Evolutionary conservation across 202 grass and related monocot species (phyloP).

Genomic region (Elaeis oleifera): DNA sequence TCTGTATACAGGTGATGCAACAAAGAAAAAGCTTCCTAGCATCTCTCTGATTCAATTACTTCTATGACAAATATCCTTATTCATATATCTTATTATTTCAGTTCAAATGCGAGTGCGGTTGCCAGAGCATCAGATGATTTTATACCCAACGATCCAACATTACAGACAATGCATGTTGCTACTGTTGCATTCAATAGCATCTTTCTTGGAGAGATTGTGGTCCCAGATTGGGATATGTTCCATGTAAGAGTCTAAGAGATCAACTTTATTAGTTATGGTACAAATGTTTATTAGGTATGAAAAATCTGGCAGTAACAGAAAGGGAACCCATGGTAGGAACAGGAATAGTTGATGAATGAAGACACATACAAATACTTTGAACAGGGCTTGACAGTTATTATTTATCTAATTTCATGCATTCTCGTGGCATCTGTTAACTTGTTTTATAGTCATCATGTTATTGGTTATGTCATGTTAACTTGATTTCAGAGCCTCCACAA

Average conservation of each 20-base stretch:
- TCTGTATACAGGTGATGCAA: slow-evolving; percentile 19
- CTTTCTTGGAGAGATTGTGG: slow-evolving; percentile 17
- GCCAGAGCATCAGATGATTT: slow-evolving; percentile 30
- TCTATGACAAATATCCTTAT: not conserved
- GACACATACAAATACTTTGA: no score
- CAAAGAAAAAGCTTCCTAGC: not conserved
- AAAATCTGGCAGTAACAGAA: no score
- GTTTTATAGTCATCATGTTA: no score
- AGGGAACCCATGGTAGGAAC: no score
- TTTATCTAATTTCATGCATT: no score
- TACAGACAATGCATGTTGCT: slow-evolving; percentile 28
- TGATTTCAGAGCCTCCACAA: slow-evolving; percentile 24
- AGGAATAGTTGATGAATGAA: no score
- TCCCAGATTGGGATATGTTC: slow-evolving; percentile 30
- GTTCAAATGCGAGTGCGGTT: slow-evolving; percentile 21
- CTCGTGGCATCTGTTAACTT: no score
- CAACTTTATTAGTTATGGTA: no score
- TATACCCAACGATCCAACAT: slow-evolving; percentile 15
- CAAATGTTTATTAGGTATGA: no score
- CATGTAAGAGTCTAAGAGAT: slow-evolving; percentile 13
- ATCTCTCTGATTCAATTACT: not conserved
- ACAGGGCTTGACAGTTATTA: no score
- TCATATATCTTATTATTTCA: slow-evolving; percentile 1
- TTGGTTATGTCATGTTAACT: not conserved
- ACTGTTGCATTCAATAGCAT: slow-evolving; percentile 28